phyloP scores from a whole-genome alignment of 148 eudicot species.

The Pharnaceum exiguum region DNA sequence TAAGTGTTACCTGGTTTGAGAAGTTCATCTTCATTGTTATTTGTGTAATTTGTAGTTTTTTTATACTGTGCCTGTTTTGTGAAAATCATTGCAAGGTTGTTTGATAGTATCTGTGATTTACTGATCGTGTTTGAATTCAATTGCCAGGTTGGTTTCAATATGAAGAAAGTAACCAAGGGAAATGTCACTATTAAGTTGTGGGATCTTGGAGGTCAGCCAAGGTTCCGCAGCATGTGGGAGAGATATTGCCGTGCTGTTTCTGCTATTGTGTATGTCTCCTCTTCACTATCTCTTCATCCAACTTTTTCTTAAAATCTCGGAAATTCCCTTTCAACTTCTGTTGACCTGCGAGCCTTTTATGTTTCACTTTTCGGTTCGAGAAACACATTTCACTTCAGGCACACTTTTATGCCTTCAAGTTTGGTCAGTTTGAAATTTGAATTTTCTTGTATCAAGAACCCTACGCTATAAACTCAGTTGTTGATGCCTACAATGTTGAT shows the following conservation, averaged over 20 bases:
- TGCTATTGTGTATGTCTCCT: slow-evolving; percentile 82
- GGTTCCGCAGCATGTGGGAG: slow-evolving; percentile 99
- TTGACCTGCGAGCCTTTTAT: not conserved
- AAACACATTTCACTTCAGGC: too few relatives aligned
- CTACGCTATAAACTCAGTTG: too few relatives aligned
- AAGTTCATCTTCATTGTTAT: not conserved
- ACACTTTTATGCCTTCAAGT: too few relatives aligned
- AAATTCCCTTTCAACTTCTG: not conserved
- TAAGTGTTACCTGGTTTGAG: slow-evolving; percentile 31
- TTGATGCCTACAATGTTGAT: too few relatives aligned
- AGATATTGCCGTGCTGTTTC: slow-evolving; percentile 99
- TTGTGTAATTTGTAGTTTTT: not conserved
- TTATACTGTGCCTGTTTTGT: too few relatives aligned
- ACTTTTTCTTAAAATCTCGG: not conserved
- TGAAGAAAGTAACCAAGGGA: slow-evolving; percentile 96
- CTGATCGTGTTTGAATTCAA: not conserved
- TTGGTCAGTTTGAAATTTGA: too few relatives aligned
- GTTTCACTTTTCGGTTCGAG: too few relatives aligned
- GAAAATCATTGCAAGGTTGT: too few relatives aligned
- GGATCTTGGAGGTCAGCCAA: slow-evolving; percentile 99
- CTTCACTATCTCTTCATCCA: slow-evolving; percentile 3
- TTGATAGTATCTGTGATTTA: not conserved
- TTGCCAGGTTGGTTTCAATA: slow-evolving; percentile 90
- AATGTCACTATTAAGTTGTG: slow-evolving; percentile 97
- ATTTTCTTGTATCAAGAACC: too few relatives aligned